phyloP scores from a whole-genome alignment of 345 rosid species.

The Salix viminalis region DNA sequence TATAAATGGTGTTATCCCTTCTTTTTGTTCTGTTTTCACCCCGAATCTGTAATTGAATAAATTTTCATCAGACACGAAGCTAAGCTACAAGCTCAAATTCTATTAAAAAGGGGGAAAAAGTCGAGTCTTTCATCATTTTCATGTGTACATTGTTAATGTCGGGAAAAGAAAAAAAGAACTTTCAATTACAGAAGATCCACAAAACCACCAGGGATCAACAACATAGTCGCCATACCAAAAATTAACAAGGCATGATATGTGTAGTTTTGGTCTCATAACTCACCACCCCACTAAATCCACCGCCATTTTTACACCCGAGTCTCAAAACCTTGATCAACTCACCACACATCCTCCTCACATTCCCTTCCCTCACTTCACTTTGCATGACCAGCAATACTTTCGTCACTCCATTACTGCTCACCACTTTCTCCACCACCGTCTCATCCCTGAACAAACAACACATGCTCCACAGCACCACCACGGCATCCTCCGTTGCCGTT shows the following conservation, averaged over 20 bases:
- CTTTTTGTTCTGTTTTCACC: too few relatives aligned
- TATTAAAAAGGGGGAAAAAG: not conserved
- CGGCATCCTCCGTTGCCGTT: slow-evolving; percentile 27
- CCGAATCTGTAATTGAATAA: too few relatives aligned
- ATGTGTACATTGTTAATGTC: not conserved
- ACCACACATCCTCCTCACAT: slow-evolving; percentile 12
- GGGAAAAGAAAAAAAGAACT: not conserved
- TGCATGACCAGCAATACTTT: slow-evolving; percentile 26
- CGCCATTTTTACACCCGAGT: slow-evolving; percentile 2
- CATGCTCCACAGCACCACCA: slow-evolving; percentile 20
- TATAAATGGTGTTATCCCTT: too few relatives aligned
- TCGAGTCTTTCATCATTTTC: not conserved
- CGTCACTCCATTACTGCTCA: slow-evolving; percentile 14
- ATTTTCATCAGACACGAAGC: not conserved
- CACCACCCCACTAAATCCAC: not conserved
- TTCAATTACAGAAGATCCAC: not conserved
- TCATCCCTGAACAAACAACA: slow-evolving; percentile 17
- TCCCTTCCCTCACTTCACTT: slow-evolving; percentile 22
- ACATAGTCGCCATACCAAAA: not conserved
- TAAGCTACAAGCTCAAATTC: not conserved
- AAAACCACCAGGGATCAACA: not conserved
- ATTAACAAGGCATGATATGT: slow-evolving; percentile 45
- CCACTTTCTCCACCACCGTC: slow-evolving; percentile 20
- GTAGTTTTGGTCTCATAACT: slow-evolving; percentile 39
- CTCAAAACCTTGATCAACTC: slow-evolving; percentile 32